Percentiles rank a stretch among this genome's conserved stretches.
phyloP scores from a whole-genome alignment of 257 asterid species.

The Nicotiana noctiflora region DNA sequence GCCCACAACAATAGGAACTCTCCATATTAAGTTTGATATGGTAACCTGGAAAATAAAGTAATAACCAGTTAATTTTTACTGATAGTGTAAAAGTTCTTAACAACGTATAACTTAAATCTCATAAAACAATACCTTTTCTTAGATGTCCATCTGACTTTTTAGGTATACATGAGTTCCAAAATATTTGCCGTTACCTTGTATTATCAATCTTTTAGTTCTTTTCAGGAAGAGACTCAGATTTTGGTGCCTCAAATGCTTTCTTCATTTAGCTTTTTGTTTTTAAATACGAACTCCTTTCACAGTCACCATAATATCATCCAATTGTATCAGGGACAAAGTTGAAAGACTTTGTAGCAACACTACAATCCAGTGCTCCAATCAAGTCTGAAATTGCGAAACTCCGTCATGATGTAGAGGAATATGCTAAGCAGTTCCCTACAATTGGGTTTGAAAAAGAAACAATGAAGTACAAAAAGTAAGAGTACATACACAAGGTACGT shows the following conservation, averaged over 20 bases:
- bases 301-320: background rate
- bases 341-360: slow-evolving; percentile 78
- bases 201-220: background rate
- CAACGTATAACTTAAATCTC: background rate
- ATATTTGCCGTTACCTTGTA: background rate
- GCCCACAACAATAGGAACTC: background rate
- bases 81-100: background rate
- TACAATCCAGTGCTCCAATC: slow-evolving; percentile 42
- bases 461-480: slow-evolving; percentile 70
- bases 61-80: background rate
- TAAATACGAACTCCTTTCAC: background rate
- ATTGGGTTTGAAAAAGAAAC: slow-evolving; percentile 80
- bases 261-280: background rate
- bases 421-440: slow-evolving; percentile 85
- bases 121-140: background rate
- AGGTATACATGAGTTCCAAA: background rate
- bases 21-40: background rate
- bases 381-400: slow-evolving; percentile 59
- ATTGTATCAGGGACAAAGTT: slow-evolving; percentile 58
- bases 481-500: background rate
- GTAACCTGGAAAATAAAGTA: background rate
- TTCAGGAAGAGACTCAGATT: background rate
- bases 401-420: slow-evolving; percentile 67
- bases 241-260: background rate
- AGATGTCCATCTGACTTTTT: background rate